Evolutionary conservation across 2,329 filamentous ascomycete species (phyloP).

Genomic region (Herpotrichia juniperi): DNA sequence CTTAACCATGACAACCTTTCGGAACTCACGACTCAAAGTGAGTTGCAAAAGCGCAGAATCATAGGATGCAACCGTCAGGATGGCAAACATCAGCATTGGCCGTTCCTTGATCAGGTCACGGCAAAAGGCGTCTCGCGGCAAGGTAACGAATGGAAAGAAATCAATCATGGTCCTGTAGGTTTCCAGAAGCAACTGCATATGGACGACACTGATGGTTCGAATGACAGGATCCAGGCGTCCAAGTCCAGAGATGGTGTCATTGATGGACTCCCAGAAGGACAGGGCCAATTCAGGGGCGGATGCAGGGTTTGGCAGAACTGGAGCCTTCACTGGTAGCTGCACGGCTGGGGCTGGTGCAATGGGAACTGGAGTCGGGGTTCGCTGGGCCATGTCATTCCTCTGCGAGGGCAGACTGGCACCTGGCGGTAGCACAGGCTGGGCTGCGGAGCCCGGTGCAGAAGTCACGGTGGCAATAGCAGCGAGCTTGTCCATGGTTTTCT

Average conservation of each 20-base stretch:
- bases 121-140: constrained; percentile 34
- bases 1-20: constrained; percentile 41
- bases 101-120: constrained; percentile 36
- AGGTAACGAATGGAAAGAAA: constrained; percentile 41
- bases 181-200: constrained; percentile 42
- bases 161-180: constrained; percentile 39
- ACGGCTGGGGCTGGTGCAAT: constrained; percentile 16
- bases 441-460: constrained; percentile 28
- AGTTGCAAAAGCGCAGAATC: constrained; percentile 37
- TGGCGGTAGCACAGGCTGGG: constrained; percentile 31
- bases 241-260: constrained; percentile 36
- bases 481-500: constrained; percentile 41
- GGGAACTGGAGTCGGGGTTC: constrained; percentile 21
- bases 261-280: constrained; percentile 42
- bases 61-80: constrained; percentile 40
- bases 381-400: constrained; percentile 27
- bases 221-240: constrained; percentile 40
- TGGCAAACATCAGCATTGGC: constrained; percentile 41
- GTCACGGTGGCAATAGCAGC: constrained; percentile 38
- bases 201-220: constrained; percentile 39
- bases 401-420: constrained; percentile 29
- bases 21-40: constrained; percentile 42
- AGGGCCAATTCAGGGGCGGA: constrained; percentile 31
- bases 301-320: constrained; percentile 30
- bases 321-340: constrained; percentile 18